Base-by-base conservation (phyloP, 768 basidiomycete species). In the Coprinellus aureogranulatus region DNA sequence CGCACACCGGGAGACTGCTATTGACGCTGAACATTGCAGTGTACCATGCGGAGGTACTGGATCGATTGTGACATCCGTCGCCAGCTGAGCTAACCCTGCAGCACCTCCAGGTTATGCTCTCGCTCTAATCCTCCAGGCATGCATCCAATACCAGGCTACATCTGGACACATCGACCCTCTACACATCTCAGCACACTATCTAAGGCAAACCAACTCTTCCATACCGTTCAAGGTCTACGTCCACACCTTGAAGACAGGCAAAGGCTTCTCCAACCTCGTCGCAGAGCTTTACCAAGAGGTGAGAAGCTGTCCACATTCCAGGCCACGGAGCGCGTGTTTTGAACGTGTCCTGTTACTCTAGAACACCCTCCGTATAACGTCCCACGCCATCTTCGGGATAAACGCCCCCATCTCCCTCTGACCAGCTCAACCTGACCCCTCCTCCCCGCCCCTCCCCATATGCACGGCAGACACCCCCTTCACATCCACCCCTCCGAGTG, bases 211-310 rank as follows among this genome's bases (percentile, higher is more conserved):
- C 0, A 67, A 68, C 8, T 56, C 72, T 4, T 72, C 69, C 4
- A 60, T 71, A 1, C 34, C 51, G 0, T 83, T 81, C 60, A 76
- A 79, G 49, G 76, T 87, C 11, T 77, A 69, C 46, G 71, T 88
- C 0, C 75, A 71, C 4, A 68, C 65, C 1, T 31, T 85, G n/a
- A 84, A 81, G 63, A 67, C 65, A 4, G 84, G 86, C 2, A 77
- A 74, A 46, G 74, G 71, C 0, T 83, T 86, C 57, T 81, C 82
- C 18, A 86, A 86, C 57, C 48, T 89, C n/a, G 64, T 72, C 10
- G 86, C 84, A 18, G 79, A 84, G 37, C 73, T 89, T 16, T 53
- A 81, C n/a, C 87, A 88, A 67, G 68, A 79, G 64, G 86, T 86
- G 61, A 3, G 62, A 22, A 3, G 14, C 34, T n/a, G n/a, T n/a